These are phyloP conservation scores for Sutorius eximius DNA, from an alignment of 1,284 basidiomycete genomes.

Conservation along the genomic window DNA sequence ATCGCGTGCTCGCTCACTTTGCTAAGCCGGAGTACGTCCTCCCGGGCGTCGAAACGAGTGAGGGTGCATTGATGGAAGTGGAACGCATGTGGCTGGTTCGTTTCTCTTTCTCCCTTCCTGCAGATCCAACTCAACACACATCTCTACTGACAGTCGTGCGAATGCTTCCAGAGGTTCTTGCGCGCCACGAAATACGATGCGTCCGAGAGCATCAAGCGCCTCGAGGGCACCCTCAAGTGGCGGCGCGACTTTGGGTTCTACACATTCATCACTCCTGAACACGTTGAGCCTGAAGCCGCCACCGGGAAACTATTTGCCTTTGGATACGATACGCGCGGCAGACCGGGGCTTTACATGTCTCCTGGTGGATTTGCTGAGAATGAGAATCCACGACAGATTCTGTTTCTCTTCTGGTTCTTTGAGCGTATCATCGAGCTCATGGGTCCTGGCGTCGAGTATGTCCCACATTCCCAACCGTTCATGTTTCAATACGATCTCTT, in stretches of 20 bases:
- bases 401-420: constrained; percentile 73
- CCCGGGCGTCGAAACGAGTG: constrained; percentile 45
- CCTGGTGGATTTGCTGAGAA: constrained; percentile 84
- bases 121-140: neutral
- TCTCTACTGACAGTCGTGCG: constrained; percentile 45
- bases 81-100: constrained; percentile 76
- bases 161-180: constrained; percentile 68
- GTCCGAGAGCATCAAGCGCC: constrained; percentile 53
- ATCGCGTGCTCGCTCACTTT: constrained; percentile 62
- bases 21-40: constrained; percentile 49
- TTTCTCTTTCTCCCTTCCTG: constrained; percentile 3
- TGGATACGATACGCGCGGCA: constrained; percentile 70
- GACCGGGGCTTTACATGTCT: constrained; percentile 78
- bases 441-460: constrained; percentile 75
- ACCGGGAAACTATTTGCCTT: constrained; percentile 76
- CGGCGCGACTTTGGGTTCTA: constrained; percentile 72
- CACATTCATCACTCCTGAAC: constrained; percentile 51
- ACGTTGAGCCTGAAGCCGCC: constrained; percentile 70
- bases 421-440: constrained; percentile 73
- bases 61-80: constrained; percentile 53
- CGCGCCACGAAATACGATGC: constrained; percentile 72
- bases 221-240: constrained; percentile 74
- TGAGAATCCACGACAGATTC: constrained; percentile 71
- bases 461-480: constrained; percentile 7
- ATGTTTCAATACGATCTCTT: neutral